Evolutionary conservation across 495 filamentous ascomycete species (phyloP).

Genomic region (Daldinia decipiens): DNA sequence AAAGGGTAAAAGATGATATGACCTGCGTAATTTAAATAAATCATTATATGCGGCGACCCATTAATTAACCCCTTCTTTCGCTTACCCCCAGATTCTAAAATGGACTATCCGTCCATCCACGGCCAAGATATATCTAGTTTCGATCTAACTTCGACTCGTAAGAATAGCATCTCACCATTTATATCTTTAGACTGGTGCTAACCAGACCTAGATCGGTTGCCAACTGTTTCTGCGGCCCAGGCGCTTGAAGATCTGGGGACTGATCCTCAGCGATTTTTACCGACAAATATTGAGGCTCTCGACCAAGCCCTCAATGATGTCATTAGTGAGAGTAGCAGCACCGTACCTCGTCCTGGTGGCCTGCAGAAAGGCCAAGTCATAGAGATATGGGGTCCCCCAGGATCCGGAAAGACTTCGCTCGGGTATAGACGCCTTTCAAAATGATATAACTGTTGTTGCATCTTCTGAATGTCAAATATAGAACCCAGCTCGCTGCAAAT

Average conservation of each 20-base stretch:
- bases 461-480: constrained; percentile 48
- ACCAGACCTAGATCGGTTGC: constrained; percentile 71
- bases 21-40: background rate
- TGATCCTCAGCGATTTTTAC: constrained; percentile 62
- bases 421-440: constrained; percentile 62
- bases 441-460: background rate
- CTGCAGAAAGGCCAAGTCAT: constrained; percentile 81
- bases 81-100: constrained; percentile 24
- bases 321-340: constrained; percentile 33
- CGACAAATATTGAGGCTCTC: constrained; percentile 72
- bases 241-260: constrained; percentile 73
- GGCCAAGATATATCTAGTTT: constrained; percentile 60
- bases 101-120: constrained; percentile 59
- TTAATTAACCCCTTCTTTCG: background rate
- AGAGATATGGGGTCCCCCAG: constrained; percentile 90
- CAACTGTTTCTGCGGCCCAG: constrained; percentile 89
- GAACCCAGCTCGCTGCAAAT: constrained; percentile 74
- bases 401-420: constrained; percentile 85
- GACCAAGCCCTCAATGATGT: constrained; percentile 62
- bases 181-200: constrained; percentile 15
- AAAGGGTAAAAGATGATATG: background rate
- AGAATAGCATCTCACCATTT: constrained; percentile 15
- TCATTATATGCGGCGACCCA: background rate
- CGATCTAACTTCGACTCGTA: constrained; percentile 55
- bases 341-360: constrained; percentile 56